These are phyloP conservation scores for Pneumocystis oryctolagi DNA, from an alignment of 1,139 yeast species.

Conservation along the genomic window DNA sequence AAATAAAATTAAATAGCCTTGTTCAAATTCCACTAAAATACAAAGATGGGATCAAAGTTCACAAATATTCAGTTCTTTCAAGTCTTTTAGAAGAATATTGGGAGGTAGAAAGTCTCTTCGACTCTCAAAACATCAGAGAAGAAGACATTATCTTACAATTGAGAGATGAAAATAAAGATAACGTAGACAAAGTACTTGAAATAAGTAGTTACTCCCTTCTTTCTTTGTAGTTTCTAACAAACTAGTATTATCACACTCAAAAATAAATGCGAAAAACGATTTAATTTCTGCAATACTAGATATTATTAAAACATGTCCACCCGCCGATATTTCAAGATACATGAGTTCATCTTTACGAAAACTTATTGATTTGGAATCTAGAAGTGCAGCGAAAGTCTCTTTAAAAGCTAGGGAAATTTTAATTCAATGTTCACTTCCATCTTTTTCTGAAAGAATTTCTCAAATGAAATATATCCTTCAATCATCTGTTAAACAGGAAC, in stretches of 20 bases:
- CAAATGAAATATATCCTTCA: slow-evolving; percentile 91
- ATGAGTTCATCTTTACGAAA: slow-evolving; percentile 59
- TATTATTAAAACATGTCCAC: slow-evolving; percentile 27
- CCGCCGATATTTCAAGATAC: slow-evolving; percentile 53
- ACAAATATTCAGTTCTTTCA: slow-evolving; percentile 66
- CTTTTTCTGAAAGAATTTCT: slow-evolving; percentile 88
- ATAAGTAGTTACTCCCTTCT: slow-evolving; percentile 19
- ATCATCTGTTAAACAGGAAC: slow-evolving; percentile 76
- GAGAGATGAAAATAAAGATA: slow-evolving; percentile 74
- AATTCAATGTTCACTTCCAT: slow-evolving; percentile 91
- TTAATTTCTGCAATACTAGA: slow-evolving; percentile 65
- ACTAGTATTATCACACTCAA: slow-evolving; percentile 66
- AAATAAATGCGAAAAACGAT: slow-evolving; percentile 86
- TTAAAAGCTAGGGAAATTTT: slow-evolving; percentile 89
- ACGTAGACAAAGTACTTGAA: slow-evolving; percentile 55
- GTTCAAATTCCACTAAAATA: slow-evolving; percentile 55
- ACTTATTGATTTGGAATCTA: slow-evolving; percentile 74
- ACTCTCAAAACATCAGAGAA: slow-evolving; percentile 61
- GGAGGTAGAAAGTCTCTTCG: slow-evolving; percentile 61
- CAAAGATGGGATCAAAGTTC: slow-evolving; percentile 61
- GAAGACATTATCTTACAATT: slow-evolving; percentile 63
- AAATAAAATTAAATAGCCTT: slow-evolving; percentile 56
- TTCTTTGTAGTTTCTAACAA: not conserved
- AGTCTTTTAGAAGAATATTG: slow-evolving; percentile 55
- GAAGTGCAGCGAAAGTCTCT: slow-evolving; percentile 88